Evolutionary conservation across 192 early-diverging fungal genomes (phyloP), one percentile per base, ranked within the genome.

Genomic region (Chytriomyces confervae): DNA sequence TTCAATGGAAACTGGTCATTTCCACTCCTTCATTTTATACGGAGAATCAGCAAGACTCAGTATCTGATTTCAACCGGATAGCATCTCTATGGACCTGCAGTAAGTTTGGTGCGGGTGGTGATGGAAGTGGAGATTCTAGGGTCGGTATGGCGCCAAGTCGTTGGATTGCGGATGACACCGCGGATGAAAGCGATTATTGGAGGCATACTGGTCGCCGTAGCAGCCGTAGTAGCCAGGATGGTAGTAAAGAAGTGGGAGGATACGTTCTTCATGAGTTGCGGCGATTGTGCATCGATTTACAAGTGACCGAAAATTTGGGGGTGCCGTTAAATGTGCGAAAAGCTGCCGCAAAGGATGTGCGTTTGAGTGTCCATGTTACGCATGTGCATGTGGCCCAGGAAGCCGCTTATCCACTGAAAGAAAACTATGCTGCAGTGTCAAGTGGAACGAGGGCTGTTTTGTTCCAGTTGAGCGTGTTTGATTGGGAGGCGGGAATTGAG

Each of bases 401-500:
- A 11, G 72, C 72, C 9, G 61, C 36, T 23, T 75, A 75, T 65
- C 72, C 72, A 9, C 10, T 65, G 20, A 77, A 77, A 2, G 23
- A 10, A 46, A 77, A 77, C 51, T 9, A 5, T 11, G 75, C 69
- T 13, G 61, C 64, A 27, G 49, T 67, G 5, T 65, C 46, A 16
- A 67, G 67, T 43, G 77, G 77, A 44, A 62, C 77, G 4, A 47
- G 71, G n/a, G 77, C 67, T 36, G 77, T 63, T 69, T 49, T 78
- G 61, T 78, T 78, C 62, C 67, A 71, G 68, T 62, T 78, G 9
- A 7, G 16, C 6, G 24, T 24, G 36, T 23, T 50, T 45, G 47
- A 68, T 36, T 9, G 44, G 9, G 13, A 51, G 53, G 43, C 29
- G 2, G 29, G 29, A 36, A 36, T 36, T 36, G 29, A 36, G 29